phyloP scores from a whole-genome alignment of 108 stramenopile genomes.

The Mayamaea pseudoterrestris region DNA sequence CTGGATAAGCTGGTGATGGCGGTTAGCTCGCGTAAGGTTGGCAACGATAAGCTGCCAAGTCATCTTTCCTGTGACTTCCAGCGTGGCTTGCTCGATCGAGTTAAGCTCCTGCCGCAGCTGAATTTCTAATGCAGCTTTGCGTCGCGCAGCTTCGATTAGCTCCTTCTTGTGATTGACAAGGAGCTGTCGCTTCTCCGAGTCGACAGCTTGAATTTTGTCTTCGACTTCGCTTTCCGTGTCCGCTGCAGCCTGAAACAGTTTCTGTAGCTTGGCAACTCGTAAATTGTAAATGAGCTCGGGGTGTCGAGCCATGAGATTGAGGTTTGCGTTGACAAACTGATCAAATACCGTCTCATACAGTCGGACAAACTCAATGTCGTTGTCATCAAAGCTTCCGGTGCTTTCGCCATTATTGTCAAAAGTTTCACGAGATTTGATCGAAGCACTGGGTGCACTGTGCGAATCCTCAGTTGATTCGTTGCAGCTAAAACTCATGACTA shows the following conservation, averaged over 20 bases:
- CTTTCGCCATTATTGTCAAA: no score
- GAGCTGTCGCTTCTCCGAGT: background rate
- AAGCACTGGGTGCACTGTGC: no score
- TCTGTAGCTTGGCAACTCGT: slow-evolving; percentile 29
- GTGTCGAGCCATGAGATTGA: slow-evolving; percentile 12
- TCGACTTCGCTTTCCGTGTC: slow-evolving; percentile 11
- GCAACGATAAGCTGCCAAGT: slow-evolving; percentile 12
- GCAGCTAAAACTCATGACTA: no score
- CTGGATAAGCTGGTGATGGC: background rate
- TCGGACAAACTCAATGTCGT: slow-evolving; percentile 29
- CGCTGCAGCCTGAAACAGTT: slow-evolving; percentile 13
- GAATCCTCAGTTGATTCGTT: no score
- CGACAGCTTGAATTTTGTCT: slow-evolving; percentile 4
- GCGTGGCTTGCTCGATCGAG: slow-evolving; percentile 4
- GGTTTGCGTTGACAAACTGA: slow-evolving; percentile 22
- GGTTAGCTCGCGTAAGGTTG: background rate
- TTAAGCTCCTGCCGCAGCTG: slow-evolving; percentile 17
- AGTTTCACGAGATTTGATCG: no score
- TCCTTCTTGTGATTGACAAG: background rate
- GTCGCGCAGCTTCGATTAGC: slow-evolving; percentile 17
- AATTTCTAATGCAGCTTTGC: slow-evolving; percentile 33
- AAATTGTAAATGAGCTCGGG: slow-evolving; percentile 25
- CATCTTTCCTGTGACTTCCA: slow-evolving; percentile 8
- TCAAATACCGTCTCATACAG: slow-evolving; percentile 26
- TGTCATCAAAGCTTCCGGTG: no score